Evolutionary conservation across 1,284 basidiomycete genomes (phyloP).

Genomic region (Heterobasidion parviporum): DNA sequence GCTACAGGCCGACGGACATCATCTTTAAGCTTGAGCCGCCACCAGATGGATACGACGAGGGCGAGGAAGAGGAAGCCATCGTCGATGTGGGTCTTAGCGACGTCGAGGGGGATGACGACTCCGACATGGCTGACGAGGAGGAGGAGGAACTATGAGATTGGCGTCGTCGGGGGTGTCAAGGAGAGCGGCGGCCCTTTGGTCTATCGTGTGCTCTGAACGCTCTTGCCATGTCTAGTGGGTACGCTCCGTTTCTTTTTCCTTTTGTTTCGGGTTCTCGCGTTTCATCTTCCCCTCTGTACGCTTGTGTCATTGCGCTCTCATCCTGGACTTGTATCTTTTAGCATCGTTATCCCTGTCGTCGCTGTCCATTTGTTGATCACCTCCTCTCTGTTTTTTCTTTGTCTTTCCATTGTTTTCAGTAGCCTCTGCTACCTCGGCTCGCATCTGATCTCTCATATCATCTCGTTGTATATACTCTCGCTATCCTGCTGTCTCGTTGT

Average conservation of each 20-base stretch:
- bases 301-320: neutral
- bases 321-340: neutral
- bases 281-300: neutral
- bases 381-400: neutral
- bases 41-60: too few species aligned
- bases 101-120: neutral
- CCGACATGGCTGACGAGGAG: neutral
- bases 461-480: neutral
- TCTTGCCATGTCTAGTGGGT: too few species aligned
- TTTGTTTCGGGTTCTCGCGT: neutral
- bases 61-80: too few species aligned
- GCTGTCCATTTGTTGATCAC: neutral
- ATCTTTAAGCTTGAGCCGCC: too few species aligned
- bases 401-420: neutral
- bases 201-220: neutral
- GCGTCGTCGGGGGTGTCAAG: neutral
- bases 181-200: neutral
- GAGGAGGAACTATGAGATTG: neutral
- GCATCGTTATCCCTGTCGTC: neutral
- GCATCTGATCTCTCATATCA: neutral
- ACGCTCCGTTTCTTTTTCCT: neutral
- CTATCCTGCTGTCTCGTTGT: neutral
- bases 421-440: too few species aligned
- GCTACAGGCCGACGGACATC: neutral
- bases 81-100: too few species aligned